A percentile compares a stretch with the other conserved stretches of the same genome.
phyloP scores from a whole-genome alignment of 2,329 filamentous ascomycete species.

The Diaporthe australafricana region DNA sequence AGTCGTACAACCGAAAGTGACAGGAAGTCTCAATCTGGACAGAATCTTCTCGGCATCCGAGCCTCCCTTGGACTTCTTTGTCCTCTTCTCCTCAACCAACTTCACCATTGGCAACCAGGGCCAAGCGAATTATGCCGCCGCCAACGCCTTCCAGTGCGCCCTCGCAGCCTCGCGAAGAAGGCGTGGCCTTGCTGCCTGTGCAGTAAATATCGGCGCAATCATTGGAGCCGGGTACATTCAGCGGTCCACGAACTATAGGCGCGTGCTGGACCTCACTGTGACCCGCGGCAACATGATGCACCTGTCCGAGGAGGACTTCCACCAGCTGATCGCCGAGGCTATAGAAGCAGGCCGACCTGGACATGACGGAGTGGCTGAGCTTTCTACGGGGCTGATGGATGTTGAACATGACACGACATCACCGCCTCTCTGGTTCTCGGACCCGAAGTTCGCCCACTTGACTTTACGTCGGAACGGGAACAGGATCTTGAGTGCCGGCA shows the following conservation, averaged over 20 bases:
- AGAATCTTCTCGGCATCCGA: slow-evolving; percentile 38
- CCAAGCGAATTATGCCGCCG: slow-evolving; percentile 56
- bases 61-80: slow-evolving; percentile 51
- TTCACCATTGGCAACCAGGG: slow-evolving; percentile 57
- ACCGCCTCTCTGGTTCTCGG: too few species aligned
- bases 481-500: too few species aligned
- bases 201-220: slow-evolving; percentile 36
- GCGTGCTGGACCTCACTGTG: background rate
- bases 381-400: background rate
- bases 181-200: slow-evolving; percentile 32
- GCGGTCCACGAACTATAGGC: background rate
- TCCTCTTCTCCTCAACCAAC: slow-evolving; percentile 53
- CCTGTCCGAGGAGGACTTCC: slow-evolving; percentile 1
- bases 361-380: background rate
- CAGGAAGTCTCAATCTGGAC: slow-evolving; percentile 39
- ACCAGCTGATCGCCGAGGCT: background rate
- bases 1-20: slow-evolving; percentile 35
- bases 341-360: background rate
- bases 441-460: too few species aligned
- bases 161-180: slow-evolving; percentile 34
- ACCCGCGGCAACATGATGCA: background rate
- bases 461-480: too few species aligned
- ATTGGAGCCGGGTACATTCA: slow-evolving; percentile 29
- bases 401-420: too few species aligned
- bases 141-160: slow-evolving; percentile 46